A percentile compares a stretch with the other conserved stretches of the same genome.
These are phyloP conservation scores for Calonectria pauciramosa DNA, from an alignment of 2,329 filamentous ascomycete genomes.

Conservation along the genomic window DNA sequence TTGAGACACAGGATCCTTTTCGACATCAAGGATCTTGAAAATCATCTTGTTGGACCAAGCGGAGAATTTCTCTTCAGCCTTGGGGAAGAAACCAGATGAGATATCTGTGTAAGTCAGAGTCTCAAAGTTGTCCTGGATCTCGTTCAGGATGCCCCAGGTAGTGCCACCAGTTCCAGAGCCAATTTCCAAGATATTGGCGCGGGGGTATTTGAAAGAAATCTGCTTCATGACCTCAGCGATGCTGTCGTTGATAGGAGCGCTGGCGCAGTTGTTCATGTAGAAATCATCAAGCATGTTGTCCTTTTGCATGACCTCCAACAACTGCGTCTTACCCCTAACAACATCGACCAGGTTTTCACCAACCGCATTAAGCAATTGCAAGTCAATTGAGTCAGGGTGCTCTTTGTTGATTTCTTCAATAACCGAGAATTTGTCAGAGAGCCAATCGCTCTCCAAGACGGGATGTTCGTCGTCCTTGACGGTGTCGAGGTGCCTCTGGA, in stretches of 20 bases:
- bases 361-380: slow-evolving; percentile 29
- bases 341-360: slow-evolving; percentile 25
- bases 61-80: slow-evolving; percentile 45
- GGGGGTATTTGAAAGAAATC: slow-evolving; percentile 27
- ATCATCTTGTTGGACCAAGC: slow-evolving; percentile 41
- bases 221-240: slow-evolving; percentile 25
- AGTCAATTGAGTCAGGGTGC: slow-evolving; percentile 23
- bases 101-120: slow-evolving; percentile 57
- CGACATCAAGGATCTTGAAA: slow-evolving; percentile 53
- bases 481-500: slow-evolving; percentile 24
- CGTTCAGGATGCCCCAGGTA: slow-evolving; percentile 18
- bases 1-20: slow-evolving; percentile 46
- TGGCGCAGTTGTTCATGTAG: slow-evolving; percentile 30
- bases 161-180: slow-evolving; percentile 28
- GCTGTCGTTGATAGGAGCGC: slow-evolving; percentile 22
- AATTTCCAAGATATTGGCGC: slow-evolving; percentile 24
- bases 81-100: slow-evolving; percentile 53
- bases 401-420: slow-evolving; percentile 13
- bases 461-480: slow-evolving; percentile 19
- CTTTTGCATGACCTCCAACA: slow-evolving; percentile 30
- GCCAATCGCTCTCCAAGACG: slow-evolving; percentile 23
- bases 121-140: slow-evolving; percentile 12
- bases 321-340: slow-evolving; percentile 22
- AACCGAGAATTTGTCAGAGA: slow-evolving; percentile 14
- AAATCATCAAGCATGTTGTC: slow-evolving; percentile 30